Base-by-base conservation (phyloP, 371 early-diverging fungal genomes). In the Rhizopus sp. region DNA sequence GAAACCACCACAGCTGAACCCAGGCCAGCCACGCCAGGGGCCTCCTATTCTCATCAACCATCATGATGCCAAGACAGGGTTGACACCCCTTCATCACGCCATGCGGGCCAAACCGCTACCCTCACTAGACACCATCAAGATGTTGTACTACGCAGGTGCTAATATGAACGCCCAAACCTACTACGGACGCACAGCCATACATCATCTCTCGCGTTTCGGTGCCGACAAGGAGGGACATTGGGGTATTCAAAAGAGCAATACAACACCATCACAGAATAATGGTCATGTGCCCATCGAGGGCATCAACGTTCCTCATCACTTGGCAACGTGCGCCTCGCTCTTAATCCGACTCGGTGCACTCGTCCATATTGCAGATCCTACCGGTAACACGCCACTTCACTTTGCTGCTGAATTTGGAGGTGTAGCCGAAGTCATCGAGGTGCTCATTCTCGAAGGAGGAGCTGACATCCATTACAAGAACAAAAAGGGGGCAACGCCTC, bases 381-480 rank as follows among this genome's bases (percentile, higher is more conserved):
- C 80, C 38, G 86, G 86, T 2, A 86, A 86, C 49, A 84, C 85
- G 7, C 85, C 88, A 17, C 50, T 87, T n/a, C 88, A 88, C 62
- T 85, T 85, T 62, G 88, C 88, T 16, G 82, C 81, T 4, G 82
- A 84, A 56, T 83, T 80, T 58, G 83, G 85, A 6, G 75, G 77
- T 12, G 75, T 85, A 0, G 56, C 72, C 23, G 83, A 85, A 54
- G 85, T 85, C 0, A 63, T 85, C 3, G 70, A 75, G 15, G 81
- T 83, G 4, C 52, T 85, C 33, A 58, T 80, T 34, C 30, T 75
- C 30, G 79, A 81, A 48, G 81, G 77, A 6, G 62, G 70, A 15
- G 82, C 82, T 4, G 76, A 78, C 55, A 60, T 82, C 37, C 60
- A 60, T 10, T 57, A 70, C 23, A 77, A 79, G 33, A 82, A 84